Evolutionary conservation across 345 rosid species (phyloP).

Genomic region (Melaleuca quinquenervia): DNA sequence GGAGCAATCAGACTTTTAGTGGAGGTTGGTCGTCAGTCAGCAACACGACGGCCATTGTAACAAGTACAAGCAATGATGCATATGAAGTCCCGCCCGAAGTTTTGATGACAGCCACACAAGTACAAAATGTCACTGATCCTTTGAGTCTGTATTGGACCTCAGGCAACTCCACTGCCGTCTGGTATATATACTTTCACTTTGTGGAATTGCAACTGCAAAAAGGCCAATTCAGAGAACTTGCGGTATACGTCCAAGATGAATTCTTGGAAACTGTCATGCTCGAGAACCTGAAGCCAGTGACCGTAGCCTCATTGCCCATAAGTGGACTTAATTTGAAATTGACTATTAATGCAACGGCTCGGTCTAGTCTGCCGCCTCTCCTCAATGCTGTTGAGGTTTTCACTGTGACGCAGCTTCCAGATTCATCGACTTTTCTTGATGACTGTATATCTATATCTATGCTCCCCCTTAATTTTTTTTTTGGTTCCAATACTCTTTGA

Average conservation of each 20-base stretch:
- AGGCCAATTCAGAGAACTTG: neutral
- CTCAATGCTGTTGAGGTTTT: conserved; percentile 33
- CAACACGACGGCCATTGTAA: neutral
- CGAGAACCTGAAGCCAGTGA: neutral
- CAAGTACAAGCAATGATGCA: neutral
- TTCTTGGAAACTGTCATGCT: neutral
- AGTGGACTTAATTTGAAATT: neutral
- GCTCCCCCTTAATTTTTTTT: neutral
- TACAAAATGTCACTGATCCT: no score
- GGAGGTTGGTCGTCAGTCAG: neutral
- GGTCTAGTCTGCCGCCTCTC: conserved; percentile 13
- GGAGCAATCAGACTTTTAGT: fast-evolving
- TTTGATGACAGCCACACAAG: neutral
- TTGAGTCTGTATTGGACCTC: fast-evolving
- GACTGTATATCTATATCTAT: neutral
- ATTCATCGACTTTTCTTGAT: neutral
- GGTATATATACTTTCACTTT: neutral
- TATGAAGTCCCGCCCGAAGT: neutral
- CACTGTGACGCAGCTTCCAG: conserved; percentile 1
- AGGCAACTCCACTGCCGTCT: neutral
- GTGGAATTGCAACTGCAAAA: conserved; percentile 10
- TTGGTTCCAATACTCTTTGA: neutral
- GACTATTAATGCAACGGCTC: neutral
- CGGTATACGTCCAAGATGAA: neutral
- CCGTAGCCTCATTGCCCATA: neutral